A percentile compares a stretch with the other conserved stretches of the same genome.
Evolutionary conservation across 2,329 filamentous ascomycete species (phyloP).

Genomic region (Elsinoe batatas): DNA sequence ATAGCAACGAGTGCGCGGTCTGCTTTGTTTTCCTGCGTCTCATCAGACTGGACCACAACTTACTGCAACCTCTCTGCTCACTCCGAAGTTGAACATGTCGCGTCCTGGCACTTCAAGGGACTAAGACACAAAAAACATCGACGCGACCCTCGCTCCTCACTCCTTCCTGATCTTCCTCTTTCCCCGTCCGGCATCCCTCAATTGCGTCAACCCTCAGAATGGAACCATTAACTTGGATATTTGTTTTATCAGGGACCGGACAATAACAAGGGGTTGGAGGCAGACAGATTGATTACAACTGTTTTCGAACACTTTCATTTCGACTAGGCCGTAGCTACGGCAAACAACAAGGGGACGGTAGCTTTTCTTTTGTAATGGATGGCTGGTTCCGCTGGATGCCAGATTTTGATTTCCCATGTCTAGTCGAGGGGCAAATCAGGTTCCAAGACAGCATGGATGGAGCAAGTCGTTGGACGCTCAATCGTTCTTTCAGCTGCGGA

Average conservation of each 20-base stretch:
- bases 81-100: not conserved
- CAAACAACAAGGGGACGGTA: not conserved
- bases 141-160: not conserved
- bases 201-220: slow-evolving; percentile 12
- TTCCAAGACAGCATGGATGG: not conserved
- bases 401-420: slow-evolving; percentile 1
- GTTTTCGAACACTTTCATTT: not conserved
- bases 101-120: slow-evolving; percentile 2
- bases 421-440: not conserved
- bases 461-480: not conserved
- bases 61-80: not conserved
- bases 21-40: not conserved
- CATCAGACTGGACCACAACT: not conserved
- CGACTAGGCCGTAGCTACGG: slow-evolving; percentile 6
- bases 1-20: not conserved
- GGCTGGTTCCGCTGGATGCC: slow-evolving; percentile 9
- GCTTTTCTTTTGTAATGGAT: slow-evolving; percentile 8
- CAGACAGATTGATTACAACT: not conserved
- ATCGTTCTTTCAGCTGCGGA: slow-evolving; percentile 8
- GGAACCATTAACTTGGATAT: slow-evolving; percentile 14
- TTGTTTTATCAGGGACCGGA: slow-evolving; percentile 2
- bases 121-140: not conserved
- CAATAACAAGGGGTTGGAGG: not conserved
- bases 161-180: not conserved
- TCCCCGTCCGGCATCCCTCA: not conserved